A percentile compares a stretch with the other conserved stretches of the same genome.
Conservation (phyloP, 2,329 filamentous ascomycete genomes). For the Apiospora koreana region DNA sequence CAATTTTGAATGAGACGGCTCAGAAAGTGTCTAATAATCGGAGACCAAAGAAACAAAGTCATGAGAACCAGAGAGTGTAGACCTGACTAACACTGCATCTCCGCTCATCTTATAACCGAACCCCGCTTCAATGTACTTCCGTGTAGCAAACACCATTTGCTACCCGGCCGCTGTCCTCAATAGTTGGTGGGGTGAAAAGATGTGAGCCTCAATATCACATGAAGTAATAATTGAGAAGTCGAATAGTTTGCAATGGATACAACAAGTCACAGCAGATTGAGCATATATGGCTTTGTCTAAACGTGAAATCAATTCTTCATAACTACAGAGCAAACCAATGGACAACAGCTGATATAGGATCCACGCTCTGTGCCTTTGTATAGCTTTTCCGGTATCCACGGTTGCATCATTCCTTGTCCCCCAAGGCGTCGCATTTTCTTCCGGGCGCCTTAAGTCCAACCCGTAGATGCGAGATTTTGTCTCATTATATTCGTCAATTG, state of each 20-base stretch:
- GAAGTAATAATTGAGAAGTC: not conserved
- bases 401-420: constrained; percentile 30
- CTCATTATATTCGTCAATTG: constrained; percentile 43
- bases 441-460: constrained; percentile 22
- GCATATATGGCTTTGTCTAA: constrained; percentile 18
- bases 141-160: not conserved
- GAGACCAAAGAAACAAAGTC: not conserved
- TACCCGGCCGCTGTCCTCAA: not conserved
- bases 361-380: constrained; percentile 28
- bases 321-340: constrained; percentile 31
- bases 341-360: constrained; percentile 29
- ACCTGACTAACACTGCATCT: not conserved
- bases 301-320: constrained; percentile 30
- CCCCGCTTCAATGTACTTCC: not conserved
- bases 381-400: constrained; percentile 34
- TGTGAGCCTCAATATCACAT: not conserved
- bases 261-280: not conserved
- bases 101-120: not conserved
- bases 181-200: not conserved
- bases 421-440: constrained; percentile 28
- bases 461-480: constrained; percentile 34
- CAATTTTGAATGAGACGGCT: not conserved
- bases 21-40: not conserved
- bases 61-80: not conserved
- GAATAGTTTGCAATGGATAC: too few relatives aligned